These are phyloP conservation scores for Tuber aestivum DNA, from an alignment of 495 filamentous ascomycete species.

Conservation along the genomic window DNA sequence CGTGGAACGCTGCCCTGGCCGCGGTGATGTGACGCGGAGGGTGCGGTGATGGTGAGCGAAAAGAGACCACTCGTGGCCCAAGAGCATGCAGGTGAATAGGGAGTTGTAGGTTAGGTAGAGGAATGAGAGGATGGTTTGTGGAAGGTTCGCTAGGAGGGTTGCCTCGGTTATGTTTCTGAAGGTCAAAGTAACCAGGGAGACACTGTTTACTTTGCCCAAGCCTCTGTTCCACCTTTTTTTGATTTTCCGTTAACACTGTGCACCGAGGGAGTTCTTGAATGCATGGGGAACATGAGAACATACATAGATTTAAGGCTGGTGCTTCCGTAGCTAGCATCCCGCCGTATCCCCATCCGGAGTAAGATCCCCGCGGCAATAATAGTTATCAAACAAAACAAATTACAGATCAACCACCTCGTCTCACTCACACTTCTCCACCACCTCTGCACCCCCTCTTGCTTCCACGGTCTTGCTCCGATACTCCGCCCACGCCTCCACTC, in stretches of 20 bases:
- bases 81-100: no score
- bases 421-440: neutral
- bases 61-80: no score
- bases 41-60: no score
- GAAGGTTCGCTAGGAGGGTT: constrained; percentile 39
- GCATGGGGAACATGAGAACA: no score
- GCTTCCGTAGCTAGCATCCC: neutral
- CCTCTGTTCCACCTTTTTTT: constrained; percentile 10
- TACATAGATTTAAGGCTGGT: neutral
- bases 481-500: neutral
- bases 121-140: constrained; percentile 47
- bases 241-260: neutral
- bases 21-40: constrained; percentile 43
- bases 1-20: constrained; percentile 43
- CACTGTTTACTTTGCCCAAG: constrained; percentile 7
- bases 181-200: constrained; percentile 1
- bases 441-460: neutral
- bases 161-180: constrained; percentile 32
- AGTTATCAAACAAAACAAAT: constrained; percentile 3
- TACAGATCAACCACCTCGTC: constrained; percentile 10
- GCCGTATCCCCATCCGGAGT: neutral
- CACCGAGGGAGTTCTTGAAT: neutral
- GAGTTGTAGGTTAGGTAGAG: constrained; percentile 12
- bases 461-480: neutral
- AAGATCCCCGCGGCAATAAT: neutral